These are phyloP conservation scores for Cryoendolithus antarcticus DNA, from an alignment of 2,329 filamentous ascomycete genomes.

Conservation along the genomic window DNA sequence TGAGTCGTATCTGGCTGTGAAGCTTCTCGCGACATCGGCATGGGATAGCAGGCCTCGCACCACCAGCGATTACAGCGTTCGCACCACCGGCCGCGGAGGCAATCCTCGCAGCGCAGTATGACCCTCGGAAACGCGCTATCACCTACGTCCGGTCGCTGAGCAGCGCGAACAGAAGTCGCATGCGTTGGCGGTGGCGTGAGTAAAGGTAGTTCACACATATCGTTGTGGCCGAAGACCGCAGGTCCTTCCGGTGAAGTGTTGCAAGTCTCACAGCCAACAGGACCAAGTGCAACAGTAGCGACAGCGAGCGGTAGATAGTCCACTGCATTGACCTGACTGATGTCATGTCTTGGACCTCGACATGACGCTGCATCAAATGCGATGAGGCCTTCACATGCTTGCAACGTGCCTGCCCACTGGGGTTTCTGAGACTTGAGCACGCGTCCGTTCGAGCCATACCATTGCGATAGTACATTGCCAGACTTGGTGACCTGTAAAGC, in stretches of 20 bases:
- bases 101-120: conserved; percentile 67
- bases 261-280: conserved; percentile 62
- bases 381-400: conserved; percentile 65
- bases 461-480: conserved; percentile 34
- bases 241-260: conserved; percentile 65
- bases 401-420: conserved; percentile 65
- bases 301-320: conserved; percentile 43
- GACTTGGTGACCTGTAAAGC: conserved; percentile 36
- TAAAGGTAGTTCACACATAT: conserved; percentile 52
- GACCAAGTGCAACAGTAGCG: conserved; percentile 59
- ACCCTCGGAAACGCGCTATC: conserved; percentile 38
- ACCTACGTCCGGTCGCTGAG: conserved; percentile 43
- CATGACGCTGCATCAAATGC: conserved; percentile 80
- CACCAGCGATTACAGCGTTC: conserved; percentile 81
- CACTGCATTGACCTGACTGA: conserved; percentile 17
- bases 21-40: conserved; percentile 21
- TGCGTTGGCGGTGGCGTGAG: conserved; percentile 66
- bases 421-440: conserved; percentile 46
- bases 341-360: conserved; percentile 61
- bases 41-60: conserved; percentile 69
- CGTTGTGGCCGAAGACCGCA: conserved; percentile 47
- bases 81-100: conserved; percentile 73
- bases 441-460: conserved; percentile 33
- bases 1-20: too few relatives aligned
- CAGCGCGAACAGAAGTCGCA: conserved; percentile 51